Evolutionary conservation across 768 basidiomycete genomes (phyloP).

Genomic region (Suillus variegatus): DNA sequence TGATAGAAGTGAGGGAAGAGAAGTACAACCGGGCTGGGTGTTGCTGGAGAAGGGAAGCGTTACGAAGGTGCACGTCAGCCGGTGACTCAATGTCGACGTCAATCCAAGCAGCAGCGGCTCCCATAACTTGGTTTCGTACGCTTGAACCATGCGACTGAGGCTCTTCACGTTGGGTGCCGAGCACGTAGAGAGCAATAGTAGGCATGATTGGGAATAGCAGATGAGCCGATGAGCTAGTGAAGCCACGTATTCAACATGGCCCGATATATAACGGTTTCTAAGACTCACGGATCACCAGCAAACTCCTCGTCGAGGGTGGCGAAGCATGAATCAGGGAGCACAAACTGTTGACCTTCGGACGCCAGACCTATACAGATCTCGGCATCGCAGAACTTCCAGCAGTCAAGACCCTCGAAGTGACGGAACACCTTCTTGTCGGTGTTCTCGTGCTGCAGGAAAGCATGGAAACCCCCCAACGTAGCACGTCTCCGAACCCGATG

Average conservation of each 20-base stretch:
- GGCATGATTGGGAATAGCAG: constrained; percentile 59
- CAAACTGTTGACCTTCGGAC: constrained; percentile 55
- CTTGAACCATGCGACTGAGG: constrained; percentile 13
- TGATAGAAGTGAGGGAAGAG: constrained; percentile 51
- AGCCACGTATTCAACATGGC: background rate
- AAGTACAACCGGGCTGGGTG: constrained; percentile 54
- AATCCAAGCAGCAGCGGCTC: constrained; percentile 34
- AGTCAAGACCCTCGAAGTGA: constrained; percentile 35
- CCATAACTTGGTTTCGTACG: constrained; percentile 17
- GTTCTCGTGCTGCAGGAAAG: constrained; percentile 26
- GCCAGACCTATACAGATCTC: constrained; percentile 59
- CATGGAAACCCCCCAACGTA: constrained; percentile 27
- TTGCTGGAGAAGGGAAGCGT: constrained; percentile 57
- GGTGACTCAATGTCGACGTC: constrained; percentile 52
- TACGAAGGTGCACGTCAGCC: constrained; percentile 60
- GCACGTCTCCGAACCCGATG: constrained; percentile 30
- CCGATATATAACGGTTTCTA: constrained; percentile 9
- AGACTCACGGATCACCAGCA: constrained; percentile 29
- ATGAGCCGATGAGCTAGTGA: constrained; percentile 44
- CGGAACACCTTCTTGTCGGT: constrained; percentile 4
- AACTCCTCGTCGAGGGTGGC: constrained; percentile 54
- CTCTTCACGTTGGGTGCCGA: constrained; percentile 36
- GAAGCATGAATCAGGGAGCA: constrained; percentile 55
- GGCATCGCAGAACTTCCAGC: constrained; percentile 48
- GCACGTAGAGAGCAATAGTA: constrained; percentile 53